Percentiles rank a stretch among this genome's conserved stretches.
Evolutionary conservation across 2,329 filamentous ascomycete genomes (phyloP).

Genomic region (Paecilomyces variotii): DNA sequence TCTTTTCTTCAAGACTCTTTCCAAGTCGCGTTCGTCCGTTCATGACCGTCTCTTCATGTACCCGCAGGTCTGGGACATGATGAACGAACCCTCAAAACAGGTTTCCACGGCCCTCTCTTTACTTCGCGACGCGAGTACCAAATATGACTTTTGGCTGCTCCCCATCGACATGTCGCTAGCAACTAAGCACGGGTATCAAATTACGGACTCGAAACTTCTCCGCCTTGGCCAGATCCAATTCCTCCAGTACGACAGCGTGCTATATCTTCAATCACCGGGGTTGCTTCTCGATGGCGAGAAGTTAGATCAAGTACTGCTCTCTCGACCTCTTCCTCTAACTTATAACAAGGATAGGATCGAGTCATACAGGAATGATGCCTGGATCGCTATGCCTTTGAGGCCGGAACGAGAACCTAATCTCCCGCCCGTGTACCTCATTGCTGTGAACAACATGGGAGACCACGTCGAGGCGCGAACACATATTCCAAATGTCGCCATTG

Average conservation of each 20-base stretch:
- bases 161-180: slow-evolving; percentile 33
- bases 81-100: slow-evolving; percentile 16
- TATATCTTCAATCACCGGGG: slow-evolving; percentile 37
- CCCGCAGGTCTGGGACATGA: slow-evolving; percentile 37
- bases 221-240: slow-evolving; percentile 32
- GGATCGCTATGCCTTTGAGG: slow-evolving; percentile 28
- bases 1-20: slow-evolving; percentile 35
- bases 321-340: slow-evolving; percentile 22
- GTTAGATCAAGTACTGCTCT: slow-evolving; percentile 31
- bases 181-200: slow-evolving; percentile 21
- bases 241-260: slow-evolving; percentile 35
- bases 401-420: slow-evolving; percentile 22
- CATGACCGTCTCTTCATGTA: slow-evolving; percentile 40
- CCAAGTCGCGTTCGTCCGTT: slow-evolving; percentile 23
- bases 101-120: slow-evolving; percentile 27
- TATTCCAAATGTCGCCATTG: slow-evolving; percentile 24
- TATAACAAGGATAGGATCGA: slow-evolving; percentile 25
- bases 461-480: slow-evolving; percentile 30
- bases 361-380: slow-evolving; percentile 30
- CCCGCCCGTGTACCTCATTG: slow-evolving; percentile 30
- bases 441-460: slow-evolving; percentile 28
- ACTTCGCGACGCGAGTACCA: slow-evolving; percentile 30
- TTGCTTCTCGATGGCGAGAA: slow-evolving; percentile 29
- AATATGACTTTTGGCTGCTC: slow-evolving; percentile 34
- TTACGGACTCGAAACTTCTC: slow-evolving; percentile 29